These are phyloP conservation scores for Hordeum marinum DNA, from an alignment of 176 grass and related monocot species.

Conservation along the genomic window DNA sequence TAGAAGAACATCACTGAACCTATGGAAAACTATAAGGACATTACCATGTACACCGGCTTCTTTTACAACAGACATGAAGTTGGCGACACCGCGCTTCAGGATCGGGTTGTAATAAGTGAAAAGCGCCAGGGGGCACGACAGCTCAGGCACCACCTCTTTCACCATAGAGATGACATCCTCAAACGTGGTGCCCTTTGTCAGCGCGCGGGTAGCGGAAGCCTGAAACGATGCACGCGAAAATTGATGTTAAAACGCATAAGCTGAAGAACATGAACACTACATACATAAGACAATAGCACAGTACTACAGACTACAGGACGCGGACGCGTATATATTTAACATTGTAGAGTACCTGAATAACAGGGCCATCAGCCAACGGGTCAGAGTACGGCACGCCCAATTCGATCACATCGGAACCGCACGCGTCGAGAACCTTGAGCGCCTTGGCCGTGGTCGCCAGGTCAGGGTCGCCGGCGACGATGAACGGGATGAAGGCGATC, in stretches of 20 bases:
- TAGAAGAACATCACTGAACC: neutral
- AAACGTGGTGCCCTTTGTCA: slow-evolving; percentile 84
- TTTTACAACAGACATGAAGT: slow-evolving; percentile 76
- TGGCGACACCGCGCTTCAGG: slow-evolving; percentile 76
- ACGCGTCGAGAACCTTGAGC: slow-evolving; percentile 81
- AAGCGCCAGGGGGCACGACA: slow-evolving; percentile 88
- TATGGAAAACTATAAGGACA: neutral
- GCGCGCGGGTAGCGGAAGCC: slow-evolving; percentile 87
- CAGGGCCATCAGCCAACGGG: slow-evolving; percentile 87
- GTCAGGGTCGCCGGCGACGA: slow-evolving; percentile 95
- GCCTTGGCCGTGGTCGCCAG: slow-evolving; percentile 76
- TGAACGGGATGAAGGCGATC: slow-evolving; percentile 81
- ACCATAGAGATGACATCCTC: slow-evolving; percentile 94
- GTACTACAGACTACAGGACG: too few species aligned
- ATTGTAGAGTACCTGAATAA: slow-evolving; percentile 66
- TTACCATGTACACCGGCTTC: slow-evolving; percentile 83
- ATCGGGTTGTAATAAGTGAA: slow-evolving; percentile 99
- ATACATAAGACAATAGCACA: neutral
- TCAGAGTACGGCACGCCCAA: slow-evolving; percentile 94
- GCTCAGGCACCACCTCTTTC: slow-evolving; percentile 76
- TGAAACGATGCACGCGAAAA: slow-evolving; percentile 14
- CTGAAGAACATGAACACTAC: neutral
- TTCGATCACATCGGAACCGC: slow-evolving; percentile 87
- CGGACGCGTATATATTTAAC: neutral
- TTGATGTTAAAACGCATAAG: neutral